A percentile compares a stretch with the other conserved stretches of the same genome.
phyloP scores from a whole-genome alignment of 331 rosid species.

The Stylosanthes scabra region DNA sequence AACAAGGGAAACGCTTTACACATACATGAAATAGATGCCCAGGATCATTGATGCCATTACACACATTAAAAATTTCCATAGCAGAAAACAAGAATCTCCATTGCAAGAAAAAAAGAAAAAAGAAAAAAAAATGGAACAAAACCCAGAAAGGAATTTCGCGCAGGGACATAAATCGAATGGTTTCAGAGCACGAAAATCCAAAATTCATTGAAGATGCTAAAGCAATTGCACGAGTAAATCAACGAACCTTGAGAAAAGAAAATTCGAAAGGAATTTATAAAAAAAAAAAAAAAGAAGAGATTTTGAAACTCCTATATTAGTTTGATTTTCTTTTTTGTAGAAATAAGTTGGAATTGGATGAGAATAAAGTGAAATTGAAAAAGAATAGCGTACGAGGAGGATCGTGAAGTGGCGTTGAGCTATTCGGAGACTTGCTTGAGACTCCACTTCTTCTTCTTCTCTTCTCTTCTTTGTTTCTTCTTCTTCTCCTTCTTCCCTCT shows the following conservation, averaged over 20 bases:
- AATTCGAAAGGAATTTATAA: background rate
- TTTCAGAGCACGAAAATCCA: background rate
- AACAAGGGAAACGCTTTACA: conserved; percentile 12
- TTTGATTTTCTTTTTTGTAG: background rate
- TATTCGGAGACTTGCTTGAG: conserved; percentile 20
- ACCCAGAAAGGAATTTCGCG: conserved; percentile 12
- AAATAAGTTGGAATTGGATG: background rate
- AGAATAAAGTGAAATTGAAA: conserved; percentile 4
- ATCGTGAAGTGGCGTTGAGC: background rate
- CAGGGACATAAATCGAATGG: conserved; percentile 27
- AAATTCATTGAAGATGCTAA: conserved; percentile 14
- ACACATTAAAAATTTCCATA: conserved; percentile 19
- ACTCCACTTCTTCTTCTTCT: conserved; percentile 12
- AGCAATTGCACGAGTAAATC: conserved; percentile 16
- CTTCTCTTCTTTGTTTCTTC: background rate
- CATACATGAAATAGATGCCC: conserved; percentile 12
- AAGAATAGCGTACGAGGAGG: conserved; percentile 17
- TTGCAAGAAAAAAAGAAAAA: no score
- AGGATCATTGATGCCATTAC: background rate
- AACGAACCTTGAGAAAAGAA: conserved; percentile 12
- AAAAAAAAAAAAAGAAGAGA: no score
- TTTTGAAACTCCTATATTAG: no score
- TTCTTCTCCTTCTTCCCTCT: no score
- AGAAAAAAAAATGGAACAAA: background rate
- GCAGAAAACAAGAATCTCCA: background rate